Evolutionary conservation across 257 asterid species (phyloP).

Genomic region (Eucommia ulmoides): DNA sequence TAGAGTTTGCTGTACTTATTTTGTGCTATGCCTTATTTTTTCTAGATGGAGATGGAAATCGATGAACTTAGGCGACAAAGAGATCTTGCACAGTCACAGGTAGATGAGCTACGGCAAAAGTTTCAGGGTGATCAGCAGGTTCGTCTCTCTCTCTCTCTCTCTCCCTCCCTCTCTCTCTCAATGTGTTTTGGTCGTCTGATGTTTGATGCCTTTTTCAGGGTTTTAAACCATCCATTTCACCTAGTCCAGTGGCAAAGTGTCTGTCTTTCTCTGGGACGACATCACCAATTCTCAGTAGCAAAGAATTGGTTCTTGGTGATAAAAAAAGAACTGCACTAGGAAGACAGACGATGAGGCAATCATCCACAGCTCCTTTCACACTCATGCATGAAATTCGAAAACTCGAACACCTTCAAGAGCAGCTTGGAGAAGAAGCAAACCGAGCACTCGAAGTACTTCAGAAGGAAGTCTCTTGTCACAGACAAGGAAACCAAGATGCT

Average conservation of each 20-base stretch:
- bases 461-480: slow-evolving; percentile 89
- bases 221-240: slow-evolving; percentile 32
- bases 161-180: neutral
- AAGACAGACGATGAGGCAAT: slow-evolving; percentile 74
- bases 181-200: neutral
- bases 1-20: too few relatives aligned
- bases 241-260: slow-evolving; percentile 51
- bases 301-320: slow-evolving; percentile 24
- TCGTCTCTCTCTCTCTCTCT: slow-evolving; percentile 4
- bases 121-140: slow-evolving; percentile 67
- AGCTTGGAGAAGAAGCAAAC: slow-evolving; percentile 88
- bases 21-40: slow-evolving; percentile 2
- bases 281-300: slow-evolving; percentile 50
- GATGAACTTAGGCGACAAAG: slow-evolving; percentile 86
- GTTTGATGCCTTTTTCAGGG: slow-evolving; percentile 18
- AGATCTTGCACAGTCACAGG: slow-evolving; percentile 85
- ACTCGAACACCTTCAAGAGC: slow-evolving; percentile 96
- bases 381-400: slow-evolving; percentile 89
- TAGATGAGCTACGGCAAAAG: slow-evolving; percentile 64
- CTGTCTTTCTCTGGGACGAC: slow-evolving; percentile 70
- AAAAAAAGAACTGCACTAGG: slow-evolving; percentile 46
- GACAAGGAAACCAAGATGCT: slow-evolving; percentile 93
- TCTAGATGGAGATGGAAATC: slow-evolving; percentile 88
- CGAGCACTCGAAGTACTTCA: slow-evolving; percentile 90
- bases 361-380: slow-evolving; percentile 81